Conservation (phyloP, 2,329 filamentous ascomycete genomes). For the Pseudogymnoascus sp. region DNA sequence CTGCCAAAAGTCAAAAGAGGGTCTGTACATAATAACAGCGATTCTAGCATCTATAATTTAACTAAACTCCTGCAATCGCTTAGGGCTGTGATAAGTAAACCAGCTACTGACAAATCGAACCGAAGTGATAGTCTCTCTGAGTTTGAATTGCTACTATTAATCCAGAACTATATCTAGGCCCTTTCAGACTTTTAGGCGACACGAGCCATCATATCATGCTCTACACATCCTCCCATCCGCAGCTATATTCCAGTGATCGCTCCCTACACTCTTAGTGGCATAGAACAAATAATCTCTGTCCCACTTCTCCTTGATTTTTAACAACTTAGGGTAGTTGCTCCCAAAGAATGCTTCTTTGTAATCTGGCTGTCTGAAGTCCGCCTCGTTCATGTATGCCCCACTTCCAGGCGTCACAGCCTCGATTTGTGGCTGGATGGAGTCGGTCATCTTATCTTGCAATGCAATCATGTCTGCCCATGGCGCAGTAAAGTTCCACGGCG, state of each 20-base stretch:
- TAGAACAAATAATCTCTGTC: constrained; percentile 40
- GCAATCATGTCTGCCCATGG: constrained; percentile 25
- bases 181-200: background rate
- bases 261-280: constrained; percentile 40
- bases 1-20: background rate
- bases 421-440: constrained; percentile 27
- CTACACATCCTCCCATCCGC: constrained; percentile 35
- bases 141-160: background rate
- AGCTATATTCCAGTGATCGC: constrained; percentile 39
- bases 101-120: background rate
- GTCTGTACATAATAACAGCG: background rate
- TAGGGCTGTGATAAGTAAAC: background rate
- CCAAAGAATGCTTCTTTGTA: constrained; percentile 40
- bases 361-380: constrained; percentile 35
- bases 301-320: constrained; percentile 41
- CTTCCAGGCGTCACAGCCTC: constrained; percentile 33
- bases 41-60: background rate
- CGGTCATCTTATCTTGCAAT: constrained; percentile 25
- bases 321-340: constrained; percentile 34
- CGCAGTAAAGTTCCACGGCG: constrained; percentile 28
- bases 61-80: background rate
- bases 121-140: background rate
- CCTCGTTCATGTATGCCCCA: constrained; percentile 44
- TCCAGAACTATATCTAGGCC: background rate
- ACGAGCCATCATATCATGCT: constrained; percentile 10